Base-by-base conservation (phyloP, 106 monocot species). In the Amphibolis antarctica region DNA sequence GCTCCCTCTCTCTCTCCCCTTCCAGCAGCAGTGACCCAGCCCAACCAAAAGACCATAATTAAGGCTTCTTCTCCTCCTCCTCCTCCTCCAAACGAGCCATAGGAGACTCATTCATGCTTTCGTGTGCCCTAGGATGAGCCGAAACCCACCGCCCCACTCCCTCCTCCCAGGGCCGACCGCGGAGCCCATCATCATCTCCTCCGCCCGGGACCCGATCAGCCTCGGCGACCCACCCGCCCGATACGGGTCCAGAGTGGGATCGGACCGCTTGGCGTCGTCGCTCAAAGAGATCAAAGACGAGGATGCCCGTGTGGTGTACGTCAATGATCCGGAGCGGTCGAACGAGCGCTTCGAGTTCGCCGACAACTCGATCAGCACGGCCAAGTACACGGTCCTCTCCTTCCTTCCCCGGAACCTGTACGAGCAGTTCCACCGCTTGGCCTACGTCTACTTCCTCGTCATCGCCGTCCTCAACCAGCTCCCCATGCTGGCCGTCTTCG, bases 341-440 rank as follows among this genome's bases (percentile, higher is more conserved):
- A 69, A 77, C 81, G 75, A 77, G 53, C 36, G 36, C 4, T 36
- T 36, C 36, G 36, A 36, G 36, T 72, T 86, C 75, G 60, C 82
- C 36, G 81, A 77, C 42, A 91, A 98, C 69, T 76, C 87, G 20
- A 85, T 98, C 67, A 79, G 84, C 23, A 98, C 96, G 36, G 64
- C 70, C 50, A 96, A 96, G 78, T 96, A 96, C 78, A 80, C 86
- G n/a, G 18, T 86, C 26, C 69, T 96, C 68, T 80, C 86, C 55
- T 96, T 96, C 82, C 70, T 96, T 66, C 89, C 89, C 26, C 79
- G 84, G 21, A 96, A 96, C 72, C 82, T 96, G 46, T 96, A 78
- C 78, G 96, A 96, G 78, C 96, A 96, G 69, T 96, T 96, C 74
- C 96, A 84, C 74, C 86, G 96, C 65, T 69, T 82, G 14, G 96